These are phyloP conservation scores for Saussurea involucrata DNA, from an alignment of 129 eudicot genomes.

Conservation along the genomic window DNA sequence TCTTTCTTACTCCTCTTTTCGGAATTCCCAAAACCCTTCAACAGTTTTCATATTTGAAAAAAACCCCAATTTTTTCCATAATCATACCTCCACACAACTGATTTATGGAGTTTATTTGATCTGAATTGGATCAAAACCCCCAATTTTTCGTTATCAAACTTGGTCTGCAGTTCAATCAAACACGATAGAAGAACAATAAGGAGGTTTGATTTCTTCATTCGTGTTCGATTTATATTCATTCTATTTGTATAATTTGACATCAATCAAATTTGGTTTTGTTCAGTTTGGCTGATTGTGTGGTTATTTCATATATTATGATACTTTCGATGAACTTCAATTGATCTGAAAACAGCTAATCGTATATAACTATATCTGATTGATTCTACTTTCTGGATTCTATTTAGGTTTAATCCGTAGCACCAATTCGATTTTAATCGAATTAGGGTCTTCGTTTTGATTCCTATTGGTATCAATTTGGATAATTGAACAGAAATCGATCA, in stretches of 20 bases:
- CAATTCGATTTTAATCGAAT: neutral
- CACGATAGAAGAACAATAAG: conserved; percentile 7
- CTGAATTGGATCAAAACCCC: conserved; percentile 25
- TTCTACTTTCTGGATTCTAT: neutral
- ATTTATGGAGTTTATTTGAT: no score
- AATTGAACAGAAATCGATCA: conserved; percentile 14
- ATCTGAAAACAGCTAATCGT: neutral
- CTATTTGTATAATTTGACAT: neutral
- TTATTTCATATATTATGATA: neutral
- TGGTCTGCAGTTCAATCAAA: conserved; percentile 22
- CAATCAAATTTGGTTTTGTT: conserved; percentile 5
- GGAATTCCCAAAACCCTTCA: conserved; percentile 15
- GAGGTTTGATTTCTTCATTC: conserved; percentile 24
- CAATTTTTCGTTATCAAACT: no score
- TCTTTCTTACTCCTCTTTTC: conserved; percentile 6
- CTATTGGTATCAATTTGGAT: neutral
- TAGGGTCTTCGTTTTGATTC: neutral
- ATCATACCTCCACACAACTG: no score
- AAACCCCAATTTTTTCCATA: no score
- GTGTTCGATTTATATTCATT: conserved; percentile 1
- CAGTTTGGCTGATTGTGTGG: conserved; percentile 1
- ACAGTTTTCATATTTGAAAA: no score
- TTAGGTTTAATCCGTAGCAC: conserved; percentile 13
- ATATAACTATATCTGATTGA: neutral
- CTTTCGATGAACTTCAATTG: neutral